phyloP scores from a whole-genome alignment of 768 basidiomycete species.

The Exsudoporus frostii region DNA sequence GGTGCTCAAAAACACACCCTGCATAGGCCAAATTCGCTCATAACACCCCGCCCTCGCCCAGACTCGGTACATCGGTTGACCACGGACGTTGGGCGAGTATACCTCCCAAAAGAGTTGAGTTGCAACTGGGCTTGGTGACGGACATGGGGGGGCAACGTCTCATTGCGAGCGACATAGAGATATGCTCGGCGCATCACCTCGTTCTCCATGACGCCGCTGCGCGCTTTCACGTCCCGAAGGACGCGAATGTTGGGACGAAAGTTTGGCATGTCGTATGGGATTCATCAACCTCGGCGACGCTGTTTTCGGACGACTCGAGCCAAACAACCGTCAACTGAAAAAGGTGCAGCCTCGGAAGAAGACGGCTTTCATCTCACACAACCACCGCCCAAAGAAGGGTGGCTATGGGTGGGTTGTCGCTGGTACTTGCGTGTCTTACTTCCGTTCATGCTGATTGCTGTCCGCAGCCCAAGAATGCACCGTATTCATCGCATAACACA shows the following conservation, averaged over 20 bases:
- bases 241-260: slow-evolving; percentile 47
- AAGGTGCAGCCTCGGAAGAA: not conserved
- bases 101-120: slow-evolving; percentile 79
- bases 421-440: too few relatives aligned
- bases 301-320: not conserved
- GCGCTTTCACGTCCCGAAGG: slow-evolving; percentile 76
- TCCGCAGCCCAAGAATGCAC: slow-evolving; percentile 54
- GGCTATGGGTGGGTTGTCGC: slow-evolving; percentile 27
- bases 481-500: slow-evolving; percentile 56
- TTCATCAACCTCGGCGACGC: too few relatives aligned
- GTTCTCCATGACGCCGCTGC: slow-evolving; percentile 63
- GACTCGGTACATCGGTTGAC: slow-evolving; percentile 87
- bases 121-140: slow-evolving; percentile 94
- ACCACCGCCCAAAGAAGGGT: not conserved
- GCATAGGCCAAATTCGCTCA: slow-evolving; percentile 85
- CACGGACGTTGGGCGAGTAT: slow-evolving; percentile 81
- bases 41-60: slow-evolving; percentile 83
- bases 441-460: slow-evolving; percentile 42
- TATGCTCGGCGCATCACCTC: slow-evolving; percentile 88
- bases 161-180: slow-evolving; percentile 90
- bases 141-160: slow-evolving; percentile 80
- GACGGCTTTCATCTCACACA: not conserved
- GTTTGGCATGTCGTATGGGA: slow-evolving; percentile 17
- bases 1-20: slow-evolving; percentile 46
- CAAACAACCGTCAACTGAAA: slow-evolving; percentile 26